Conservation (phyloP, 1,284 basidiomycete genomes). For the Lignosus rhinocerotis region DNA sequence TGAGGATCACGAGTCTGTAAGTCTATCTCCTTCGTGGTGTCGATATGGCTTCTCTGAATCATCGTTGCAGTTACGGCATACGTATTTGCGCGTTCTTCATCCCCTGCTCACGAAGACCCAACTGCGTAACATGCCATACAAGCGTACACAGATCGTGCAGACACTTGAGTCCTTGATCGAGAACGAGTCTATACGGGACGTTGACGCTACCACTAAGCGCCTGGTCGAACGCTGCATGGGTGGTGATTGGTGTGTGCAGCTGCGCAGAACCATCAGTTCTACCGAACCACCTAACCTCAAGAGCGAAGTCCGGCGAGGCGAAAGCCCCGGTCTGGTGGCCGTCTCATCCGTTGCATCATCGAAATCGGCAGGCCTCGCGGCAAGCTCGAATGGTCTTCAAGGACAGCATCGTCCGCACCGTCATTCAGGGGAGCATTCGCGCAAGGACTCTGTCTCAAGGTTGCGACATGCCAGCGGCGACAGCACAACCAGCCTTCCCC, state of each 20-base stretch:
- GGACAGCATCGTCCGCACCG: slow-evolving; percentile 23
- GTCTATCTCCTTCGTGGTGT: slow-evolving; percentile 28
- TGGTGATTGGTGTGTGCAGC: slow-evolving; percentile 84
- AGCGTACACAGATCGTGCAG: slow-evolving; percentile 85
- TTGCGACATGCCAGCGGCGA: slow-evolving; percentile 44
- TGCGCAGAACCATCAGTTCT: slow-evolving; percentile 40
- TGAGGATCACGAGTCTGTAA: slow-evolving; percentile 89
- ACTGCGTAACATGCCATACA: slow-evolving; percentile 83
- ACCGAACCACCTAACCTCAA: slow-evolving; percentile 31
- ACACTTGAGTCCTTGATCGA: slow-evolving; percentile 80
- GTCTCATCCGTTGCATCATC: slow-evolving; percentile 37
- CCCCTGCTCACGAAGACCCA: slow-evolving; percentile 96
- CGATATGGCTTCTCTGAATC: not conserved
- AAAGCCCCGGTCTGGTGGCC: slow-evolving; percentile 45
- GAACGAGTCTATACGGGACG: slow-evolving; percentile 76
- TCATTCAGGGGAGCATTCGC: slow-evolving; percentile 8
- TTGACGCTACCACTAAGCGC: slow-evolving; percentile 84
- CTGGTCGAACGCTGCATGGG: slow-evolving; percentile 90
- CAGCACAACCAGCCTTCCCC: slow-evolving; percentile 51
- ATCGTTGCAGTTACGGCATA: slow-evolving; percentile 80
- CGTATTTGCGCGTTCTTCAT: slow-evolving; percentile 94
- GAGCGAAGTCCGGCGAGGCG: slow-evolving; percentile 26
- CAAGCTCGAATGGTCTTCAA: not conserved
- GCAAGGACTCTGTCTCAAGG: slow-evolving; percentile 14
- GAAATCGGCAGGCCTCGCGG: slow-evolving; percentile 18